phyloP scores from a whole-genome alignment of 140 eudicot genomes.

The Flaveria floridana region DNA sequence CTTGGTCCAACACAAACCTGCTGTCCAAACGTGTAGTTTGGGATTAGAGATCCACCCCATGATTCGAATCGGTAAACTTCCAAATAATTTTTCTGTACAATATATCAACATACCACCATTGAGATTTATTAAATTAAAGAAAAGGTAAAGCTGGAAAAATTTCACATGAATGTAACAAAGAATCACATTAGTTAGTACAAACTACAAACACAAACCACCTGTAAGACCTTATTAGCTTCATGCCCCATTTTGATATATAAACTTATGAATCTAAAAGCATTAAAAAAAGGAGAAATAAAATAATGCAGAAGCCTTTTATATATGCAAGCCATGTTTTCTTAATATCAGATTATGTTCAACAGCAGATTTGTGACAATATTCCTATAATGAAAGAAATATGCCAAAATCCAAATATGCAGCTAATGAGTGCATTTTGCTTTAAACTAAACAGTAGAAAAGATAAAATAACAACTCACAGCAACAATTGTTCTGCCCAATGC shows the following conservation, averaged over 20 bases:
- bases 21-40: conserved; percentile 74
- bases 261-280: background rate
- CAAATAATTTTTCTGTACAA: conserved; percentile 80
- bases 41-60: conserved; percentile 96
- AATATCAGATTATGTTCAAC: conserved; percentile 6
- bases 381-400: background rate
- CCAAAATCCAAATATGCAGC: conserved; percentile 9
- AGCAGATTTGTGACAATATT: conserved; percentile 3
- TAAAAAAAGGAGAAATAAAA: background rate
- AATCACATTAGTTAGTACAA: background rate
- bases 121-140: background rate
- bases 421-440: conserved; percentile 10
- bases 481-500: conserved; percentile 85
- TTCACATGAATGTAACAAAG: conserved; percentile 3
- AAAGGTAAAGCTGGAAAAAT: conserved; percentile 6
- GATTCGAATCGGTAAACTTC: conserved; percentile 86
- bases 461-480: conserved; percentile 60
- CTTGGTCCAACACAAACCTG: conserved; percentile 59
- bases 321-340: background rate
- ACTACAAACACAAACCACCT: conserved; percentile 8
- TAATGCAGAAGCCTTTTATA: background rate
- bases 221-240: conserved; percentile 5
- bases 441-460: conserved; percentile 2
- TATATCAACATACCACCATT: conserved; percentile 16
- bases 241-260: background rate